phyloP scores from a whole-genome alignment of 2,329 filamentous ascomycete species.

The Pseudogymnoascus sp. region DNA sequence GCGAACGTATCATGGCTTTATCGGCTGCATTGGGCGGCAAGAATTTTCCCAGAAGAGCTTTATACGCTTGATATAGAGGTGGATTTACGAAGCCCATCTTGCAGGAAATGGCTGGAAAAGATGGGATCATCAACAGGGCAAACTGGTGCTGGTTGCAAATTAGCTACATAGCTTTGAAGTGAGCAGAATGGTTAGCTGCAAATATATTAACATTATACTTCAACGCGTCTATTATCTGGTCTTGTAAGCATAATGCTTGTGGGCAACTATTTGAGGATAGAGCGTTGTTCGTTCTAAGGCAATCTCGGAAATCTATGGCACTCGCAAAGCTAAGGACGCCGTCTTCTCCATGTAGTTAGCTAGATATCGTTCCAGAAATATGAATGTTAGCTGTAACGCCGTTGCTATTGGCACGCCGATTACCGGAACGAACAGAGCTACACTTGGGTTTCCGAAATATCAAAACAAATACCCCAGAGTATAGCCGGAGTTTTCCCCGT shows the following conservation, averaged over 20 bases:
- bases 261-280: not conserved
- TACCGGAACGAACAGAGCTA: not conserved
- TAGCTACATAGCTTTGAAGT: not conserved
- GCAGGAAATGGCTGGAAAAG: conserved; percentile 2
- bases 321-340: not conserved
- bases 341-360: not conserved
- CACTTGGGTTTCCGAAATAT: not conserved
- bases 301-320: not conserved
- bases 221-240: not conserved
- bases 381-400: not conserved
- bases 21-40: not conserved
- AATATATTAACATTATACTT: conserved; percentile 4
- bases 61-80: conserved; percentile 2
- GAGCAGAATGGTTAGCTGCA: not conserved
- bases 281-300: not conserved
- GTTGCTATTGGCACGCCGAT: not conserved
- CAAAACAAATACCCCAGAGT: conserved; percentile 2
- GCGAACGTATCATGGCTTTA: not conserved
- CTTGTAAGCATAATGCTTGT: not conserved
- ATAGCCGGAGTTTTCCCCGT: not conserved
- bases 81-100: conserved; percentile 6
- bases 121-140: not conserved
- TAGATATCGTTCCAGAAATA: not conserved
- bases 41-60: not conserved
- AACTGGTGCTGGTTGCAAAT: not conserved